Base-by-base conservation (phyloP, 2,329 filamentous ascomycete species). In the Curvularia verruculosa region DNA sequence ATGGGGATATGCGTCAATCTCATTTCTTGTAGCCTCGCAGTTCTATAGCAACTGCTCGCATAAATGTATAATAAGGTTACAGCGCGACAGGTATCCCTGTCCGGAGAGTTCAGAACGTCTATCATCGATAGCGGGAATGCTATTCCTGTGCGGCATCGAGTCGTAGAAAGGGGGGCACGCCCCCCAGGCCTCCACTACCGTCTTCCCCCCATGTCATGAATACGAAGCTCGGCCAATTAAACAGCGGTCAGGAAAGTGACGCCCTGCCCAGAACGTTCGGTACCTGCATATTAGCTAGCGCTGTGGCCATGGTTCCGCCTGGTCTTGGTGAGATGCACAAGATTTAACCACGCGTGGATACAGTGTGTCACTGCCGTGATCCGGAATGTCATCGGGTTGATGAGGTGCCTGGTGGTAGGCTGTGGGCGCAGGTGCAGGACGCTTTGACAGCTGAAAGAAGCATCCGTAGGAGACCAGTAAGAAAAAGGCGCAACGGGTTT, bases 221-320 rank as follows among this genome's bases (percentile, higher is more conserved):
- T 63, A 65, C 45, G 55, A 41, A 29, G 31, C 46, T 54, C 48
- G 54, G 52, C 64, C 65, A 69, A 65, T 65, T 49, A 58, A 57
- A 41, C 39, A 54, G 45, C 39, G 49, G 60, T 48, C 45, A 49
- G 18, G 45, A 56, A 60, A 54, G 45, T 29, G 46, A 29, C 21
- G 31, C 54, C 53, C 34, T 43, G 58, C 56, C 53, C 52, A 49
- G 52, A 52, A 60, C 61, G 44, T 57, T 56, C 46, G 58, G 66
- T 69, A 66, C 66, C 66, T 69, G 65, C 66, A 64, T 69, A 39
- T 46, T 52, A 50, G 49, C 54, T 34, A 26, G 49, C 51, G 57
- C 59, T 54, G 57, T 41, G 61, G 41, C 55, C 57, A 60, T 63
- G 57, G 59, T 60, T 63, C 53, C 52, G 57, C 50, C 49, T 62